Base-by-base conservation (phyloP, 192 early-diverging fungal genomes). In the Coemansia aciculifera region DNA sequence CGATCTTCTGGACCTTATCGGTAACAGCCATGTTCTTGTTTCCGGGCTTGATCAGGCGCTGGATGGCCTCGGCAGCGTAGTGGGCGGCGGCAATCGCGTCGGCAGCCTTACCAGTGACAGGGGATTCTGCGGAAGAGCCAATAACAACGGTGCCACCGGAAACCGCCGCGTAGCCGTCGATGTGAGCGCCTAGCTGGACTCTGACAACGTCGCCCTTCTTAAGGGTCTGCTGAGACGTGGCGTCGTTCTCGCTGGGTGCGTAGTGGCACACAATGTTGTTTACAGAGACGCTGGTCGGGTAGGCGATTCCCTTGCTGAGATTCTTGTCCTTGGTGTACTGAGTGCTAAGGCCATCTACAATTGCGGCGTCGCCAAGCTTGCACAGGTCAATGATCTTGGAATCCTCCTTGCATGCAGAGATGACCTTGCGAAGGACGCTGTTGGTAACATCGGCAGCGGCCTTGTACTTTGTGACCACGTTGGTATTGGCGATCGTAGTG, bases 391-490 rank as follows among this genome's bases (percentile, higher is more conserved):
- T 70, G 59, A 95, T 85, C 69, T 87, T 92, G 79, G 92, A 92
- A 63, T 92, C 96, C 70, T 89, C 90, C 62, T 68, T 69, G 71
- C 67, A 71, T 31, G 80, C 62, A 5, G 83, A 63, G 67, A 77
- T 36, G 36, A 79, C 64, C 63, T 73, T 75, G 66, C 49, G 71
- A 48, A 85, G 70, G 44, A 72, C 72, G 51, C 89, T 85, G 83
- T 96, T 94, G 72, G 93, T 85, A 68, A 96, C 92, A 21, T 92
- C 90, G 46, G 94, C 94, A 32, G 94, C 93, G 43, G 90, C 89
- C 86, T 92, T 91, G 90, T 96, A 98, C 85, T 96, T 96, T 69
- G 87, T 91, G 71, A 96, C 84, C 31, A 95, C 92, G 68, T 83
- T 84, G 34, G 86, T 74, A 84, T 93, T 88, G 61, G 85, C 84